Evolutionary conservation across 768 basidiomycete genomes (phyloP).

Genomic region (Rhizopogon vinicolor): DNA sequence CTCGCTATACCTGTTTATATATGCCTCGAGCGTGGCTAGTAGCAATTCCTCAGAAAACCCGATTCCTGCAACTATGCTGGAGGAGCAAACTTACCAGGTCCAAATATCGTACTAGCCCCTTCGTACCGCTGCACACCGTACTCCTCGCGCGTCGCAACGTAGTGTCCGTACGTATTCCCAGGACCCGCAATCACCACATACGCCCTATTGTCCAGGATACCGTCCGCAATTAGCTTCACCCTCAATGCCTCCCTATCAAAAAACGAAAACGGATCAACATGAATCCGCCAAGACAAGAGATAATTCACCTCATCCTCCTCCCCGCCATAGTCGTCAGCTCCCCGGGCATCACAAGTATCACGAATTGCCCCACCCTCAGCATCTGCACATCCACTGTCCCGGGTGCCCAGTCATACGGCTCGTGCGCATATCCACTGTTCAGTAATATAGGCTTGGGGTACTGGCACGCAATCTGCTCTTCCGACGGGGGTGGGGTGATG

Average conservation of each 20-base stretch:
- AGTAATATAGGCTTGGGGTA: conserved; percentile 75
- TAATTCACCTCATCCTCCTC: conserved; percentile 58
- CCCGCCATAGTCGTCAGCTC: conserved; percentile 85
- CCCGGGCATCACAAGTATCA: conserved; percentile 72
- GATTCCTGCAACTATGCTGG: background rate
- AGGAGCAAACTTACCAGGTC: conserved; percentile 50
- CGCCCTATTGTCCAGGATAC: conserved; percentile 59
- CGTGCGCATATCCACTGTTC: conserved; percentile 68
- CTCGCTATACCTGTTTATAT: conserved; percentile 69
- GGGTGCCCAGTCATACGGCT: conserved; percentile 73
- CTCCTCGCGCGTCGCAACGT: conserved; percentile 69
- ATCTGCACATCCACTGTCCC: conserved; percentile 73
- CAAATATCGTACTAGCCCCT: conserved; percentile 77
- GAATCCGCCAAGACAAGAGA: background rate
- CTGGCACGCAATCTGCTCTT: conserved; percentile 66
- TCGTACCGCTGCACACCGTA: conserved; percentile 75
- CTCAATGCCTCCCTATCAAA: conserved; percentile 59
- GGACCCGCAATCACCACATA: conserved; percentile 78
- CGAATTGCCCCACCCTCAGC: conserved; percentile 70
- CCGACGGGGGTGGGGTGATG: conserved; percentile 60
- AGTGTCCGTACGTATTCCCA: conserved; percentile 78
- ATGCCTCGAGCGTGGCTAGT: conserved; percentile 72
- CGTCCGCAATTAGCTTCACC: conserved; percentile 55
- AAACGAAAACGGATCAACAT: background rate
- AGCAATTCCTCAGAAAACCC: background rate